Conservation (phyloP, 345 rosid species). For the Kernera saxatilis region DNA sequence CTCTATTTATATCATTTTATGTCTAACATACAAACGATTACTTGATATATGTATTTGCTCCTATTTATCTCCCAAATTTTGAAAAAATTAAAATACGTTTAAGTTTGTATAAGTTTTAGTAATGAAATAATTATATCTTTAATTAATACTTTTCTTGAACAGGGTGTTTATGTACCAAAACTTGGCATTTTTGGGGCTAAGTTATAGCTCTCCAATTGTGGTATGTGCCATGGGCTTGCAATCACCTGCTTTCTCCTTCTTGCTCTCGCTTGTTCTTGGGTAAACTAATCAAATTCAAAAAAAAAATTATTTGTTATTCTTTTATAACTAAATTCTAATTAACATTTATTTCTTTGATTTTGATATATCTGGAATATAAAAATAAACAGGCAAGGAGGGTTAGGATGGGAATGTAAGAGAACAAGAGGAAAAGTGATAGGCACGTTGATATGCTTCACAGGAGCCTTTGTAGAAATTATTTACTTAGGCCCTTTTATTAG, state of each 20-base stretch:
- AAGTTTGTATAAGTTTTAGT: not conserved
- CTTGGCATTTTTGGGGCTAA: conserved; percentile 59
- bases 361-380: not conserved
- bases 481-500: conserved; percentile 58
- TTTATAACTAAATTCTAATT: not conserved
- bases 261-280: conserved; percentile 56
- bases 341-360: not conserved
- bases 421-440: conserved; percentile 47
- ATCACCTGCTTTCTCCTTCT: conserved; percentile 61
- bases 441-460: conserved; percentile 47
- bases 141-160: not conserved
- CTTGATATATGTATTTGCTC: not conserved
- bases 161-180: conserved; percentile 62
- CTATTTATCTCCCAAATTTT: not conserved
- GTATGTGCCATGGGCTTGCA: conserved; percentile 79
- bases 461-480: conserved; percentile 44
- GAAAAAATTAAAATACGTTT: not conserved
- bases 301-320: not conserved
- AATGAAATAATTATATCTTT: not conserved
- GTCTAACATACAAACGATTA: not conserved
- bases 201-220: conserved; percentile 68
- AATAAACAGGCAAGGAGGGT: conserved; percentile 33
- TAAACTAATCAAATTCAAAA: conserved; percentile 13
- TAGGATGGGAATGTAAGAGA: conserved; percentile 44
- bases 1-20: not conserved